phyloP scores from a whole-genome alignment of 164 flowering plant species.

The Brasenia schreberi region DNA sequence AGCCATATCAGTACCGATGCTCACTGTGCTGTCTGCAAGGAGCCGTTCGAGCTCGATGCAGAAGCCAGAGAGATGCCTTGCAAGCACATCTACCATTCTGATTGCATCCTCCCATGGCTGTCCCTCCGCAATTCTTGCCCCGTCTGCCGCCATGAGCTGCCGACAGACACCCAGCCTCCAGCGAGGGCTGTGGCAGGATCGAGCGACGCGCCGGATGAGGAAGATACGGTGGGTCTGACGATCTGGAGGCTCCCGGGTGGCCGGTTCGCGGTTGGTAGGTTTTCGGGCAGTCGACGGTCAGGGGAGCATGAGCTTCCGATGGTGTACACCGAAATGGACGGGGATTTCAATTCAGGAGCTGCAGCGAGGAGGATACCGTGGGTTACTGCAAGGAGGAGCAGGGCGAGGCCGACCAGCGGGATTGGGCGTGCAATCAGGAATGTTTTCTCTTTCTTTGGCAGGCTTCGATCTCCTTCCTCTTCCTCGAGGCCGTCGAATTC shows the following conservation, averaged over 20 bases:
- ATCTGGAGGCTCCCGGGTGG: constrained; percentile 84
- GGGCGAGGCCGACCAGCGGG: constrained; percentile 33
- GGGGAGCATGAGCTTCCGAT: constrained; percentile 47
- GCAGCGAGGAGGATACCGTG: constrained; percentile 39
- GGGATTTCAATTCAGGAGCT: constrained; percentile 31
- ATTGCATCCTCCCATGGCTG: constrained; percentile 80
- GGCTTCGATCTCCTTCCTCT: constrained; percentile 12
- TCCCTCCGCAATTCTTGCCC: constrained; percentile 63
- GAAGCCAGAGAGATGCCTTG: constrained; percentile 81
- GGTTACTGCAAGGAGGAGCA: constrained; percentile 21
- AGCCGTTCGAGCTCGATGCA: constrained; percentile 37
- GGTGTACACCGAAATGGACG: constrained; percentile 68
- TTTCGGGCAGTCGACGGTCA: constrained; percentile 31
- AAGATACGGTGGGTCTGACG: constrained; percentile 44
- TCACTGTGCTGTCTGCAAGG: constrained; percentile 68
- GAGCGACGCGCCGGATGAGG: constrained; percentile 14
- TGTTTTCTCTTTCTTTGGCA: constrained; percentile 33
- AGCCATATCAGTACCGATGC: constrained; percentile 27
- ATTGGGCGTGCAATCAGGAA: constrained; percentile 32
- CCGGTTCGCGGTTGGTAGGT: constrained; percentile 79
- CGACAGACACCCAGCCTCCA: constrained; percentile 16
- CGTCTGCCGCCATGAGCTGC: constrained; percentile 62
- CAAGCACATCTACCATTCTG: constrained; percentile 66
- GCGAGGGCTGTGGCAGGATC: constrained; percentile 11
- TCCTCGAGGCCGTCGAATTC: constrained; percentile 4